phyloP scores from a whole-genome alignment of 768 basidiomycete species.

The Xerocomellus amylosporus region DNA sequence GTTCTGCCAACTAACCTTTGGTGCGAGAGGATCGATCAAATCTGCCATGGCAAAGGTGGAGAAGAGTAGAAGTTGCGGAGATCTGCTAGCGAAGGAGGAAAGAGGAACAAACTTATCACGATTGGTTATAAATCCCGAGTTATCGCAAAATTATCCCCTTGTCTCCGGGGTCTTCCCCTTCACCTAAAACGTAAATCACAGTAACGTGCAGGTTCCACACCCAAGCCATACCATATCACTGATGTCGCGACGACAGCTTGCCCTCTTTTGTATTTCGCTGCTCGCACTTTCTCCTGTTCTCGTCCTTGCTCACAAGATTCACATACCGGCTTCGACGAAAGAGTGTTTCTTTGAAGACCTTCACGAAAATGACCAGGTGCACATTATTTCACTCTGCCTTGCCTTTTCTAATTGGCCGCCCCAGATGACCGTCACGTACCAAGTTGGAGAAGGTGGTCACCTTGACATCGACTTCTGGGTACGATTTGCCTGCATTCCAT shows the following conservation, averaged over 20 bases:
- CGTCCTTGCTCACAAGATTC: conserved; percentile 65
- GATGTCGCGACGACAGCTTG: conserved; percentile 40
- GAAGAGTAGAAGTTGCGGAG: conserved; percentile 2
- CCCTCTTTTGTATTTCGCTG: conserved; percentile 42
- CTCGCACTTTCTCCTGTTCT: conserved; percentile 34
- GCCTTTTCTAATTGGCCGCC: not conserved
- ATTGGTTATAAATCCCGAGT: conserved; percentile 14
- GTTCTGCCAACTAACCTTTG: conserved; percentile 53
- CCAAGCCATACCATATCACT: not conserved
- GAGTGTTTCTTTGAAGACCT: conserved; percentile 98
- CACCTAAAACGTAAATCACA: conserved; percentile 9
- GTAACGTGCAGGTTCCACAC: not conserved
- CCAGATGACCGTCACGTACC: conserved; percentile 99
- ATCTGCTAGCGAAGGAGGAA: conserved; percentile 16
- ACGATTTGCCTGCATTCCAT: conserved; percentile 13
- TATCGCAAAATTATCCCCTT: conserved; percentile 1
- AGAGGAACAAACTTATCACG: conserved; percentile 25
- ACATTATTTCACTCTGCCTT: not conserved
- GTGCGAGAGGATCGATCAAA: conserved; percentile 60
- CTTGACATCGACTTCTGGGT: conserved; percentile 99
- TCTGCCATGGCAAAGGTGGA: conserved; percentile 49
- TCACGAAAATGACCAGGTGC: conserved; percentile 84
- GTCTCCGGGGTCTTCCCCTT: conserved; percentile 27
- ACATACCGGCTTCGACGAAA: conserved; percentile 73
- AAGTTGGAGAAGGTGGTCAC: conserved; percentile 96